Evolutionary conservation across 2,329 filamentous ascomycete genomes (phyloP).

Genomic region (Paecilomyces fulvus): DNA sequence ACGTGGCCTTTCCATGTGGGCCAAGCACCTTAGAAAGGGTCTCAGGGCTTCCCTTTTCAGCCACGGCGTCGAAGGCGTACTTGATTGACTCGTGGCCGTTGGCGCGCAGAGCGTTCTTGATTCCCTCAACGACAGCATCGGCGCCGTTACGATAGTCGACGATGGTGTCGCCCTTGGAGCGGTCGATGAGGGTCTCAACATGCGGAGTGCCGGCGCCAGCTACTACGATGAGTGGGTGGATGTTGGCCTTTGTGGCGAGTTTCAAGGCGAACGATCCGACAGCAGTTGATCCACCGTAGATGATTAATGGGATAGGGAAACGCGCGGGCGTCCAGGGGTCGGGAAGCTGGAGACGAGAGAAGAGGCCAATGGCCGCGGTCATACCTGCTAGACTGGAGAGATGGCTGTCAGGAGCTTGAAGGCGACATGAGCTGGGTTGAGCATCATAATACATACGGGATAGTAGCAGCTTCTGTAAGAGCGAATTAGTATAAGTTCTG

Average conservation of each 20-base stretch:
- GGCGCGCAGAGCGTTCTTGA: background rate
- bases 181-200: constrained; percentile 46
- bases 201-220: constrained; percentile 46
- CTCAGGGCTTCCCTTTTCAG: constrained; percentile 42
- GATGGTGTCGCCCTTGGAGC: constrained; percentile 47
- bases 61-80: constrained; percentile 52
- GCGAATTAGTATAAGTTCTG: background rate
- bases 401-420: background rate
- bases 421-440: background rate
- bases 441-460: constrained; percentile 28
- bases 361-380: constrained; percentile 47
- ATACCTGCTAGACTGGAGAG: constrained; percentile 38
- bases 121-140: constrained; percentile 39
- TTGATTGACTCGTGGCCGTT: constrained; percentile 1
- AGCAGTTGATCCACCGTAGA: constrained; percentile 45
- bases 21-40: constrained; percentile 41
- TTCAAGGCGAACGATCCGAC: constrained; percentile 54
- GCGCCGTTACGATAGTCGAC: constrained; percentile 54
- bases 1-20: constrained; percentile 27
- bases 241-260: constrained; percentile 45
- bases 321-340: constrained; percentile 39
- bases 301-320: constrained; percentile 31
- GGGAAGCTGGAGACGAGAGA: constrained; percentile 39
- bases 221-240: constrained; percentile 55
- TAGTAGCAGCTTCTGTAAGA: constrained; percentile 43